Evolutionary conservation across 805 yeast genomes (phyloP), one percentile per base, ranked within the genome.

Genomic region (Spathaspora passalidarum): DNA sequence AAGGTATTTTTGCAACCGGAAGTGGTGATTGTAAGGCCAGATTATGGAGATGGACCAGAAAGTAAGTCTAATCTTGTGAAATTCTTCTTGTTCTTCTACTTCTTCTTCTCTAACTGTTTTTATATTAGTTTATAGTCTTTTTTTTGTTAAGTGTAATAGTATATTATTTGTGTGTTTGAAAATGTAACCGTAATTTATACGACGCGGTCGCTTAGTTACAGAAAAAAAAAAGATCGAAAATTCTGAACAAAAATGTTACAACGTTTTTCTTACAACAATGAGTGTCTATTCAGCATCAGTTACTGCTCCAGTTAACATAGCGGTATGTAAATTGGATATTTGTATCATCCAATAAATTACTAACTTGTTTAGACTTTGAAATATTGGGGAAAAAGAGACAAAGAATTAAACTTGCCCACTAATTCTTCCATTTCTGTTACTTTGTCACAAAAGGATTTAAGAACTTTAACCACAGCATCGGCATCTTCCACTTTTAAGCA

Each of bases 351-450:
- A 16, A 10, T 6, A 34, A 4, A 4, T 16, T 36, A 41, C 44
- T 41, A 41, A 32, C 42, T 8, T 13, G 20, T 13, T 10, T 51
- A 83, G 82, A 94, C 98, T 34, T 77, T 94, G 53, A 94, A 94
- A 70, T 94, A 94, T 73, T 94, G 99, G 99, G 99, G 99, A 41
- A 94, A 94, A 69, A 81, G 99, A 61, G 98, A 94, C 68, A 84
- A 82, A 51, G 73, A 75, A 40, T 79, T 94, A 59, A 94, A 94
- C 62, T 74, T 94, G 44, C 99, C 99, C 41, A 94, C 99, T 44
- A 94, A 94, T 72, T 87, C 96, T 10, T 90, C 97, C 22, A 90
- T 94, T 55, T 88, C 97, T 18, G 97, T 94, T 41, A 94, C 99
- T 8, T 75, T 94, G 51, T 80, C 95, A 3, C 98, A 92, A 68